phyloP scores from a whole-genome alignment of 371 early-diverging fungal species.

The Nematocida sp. region DNA sequence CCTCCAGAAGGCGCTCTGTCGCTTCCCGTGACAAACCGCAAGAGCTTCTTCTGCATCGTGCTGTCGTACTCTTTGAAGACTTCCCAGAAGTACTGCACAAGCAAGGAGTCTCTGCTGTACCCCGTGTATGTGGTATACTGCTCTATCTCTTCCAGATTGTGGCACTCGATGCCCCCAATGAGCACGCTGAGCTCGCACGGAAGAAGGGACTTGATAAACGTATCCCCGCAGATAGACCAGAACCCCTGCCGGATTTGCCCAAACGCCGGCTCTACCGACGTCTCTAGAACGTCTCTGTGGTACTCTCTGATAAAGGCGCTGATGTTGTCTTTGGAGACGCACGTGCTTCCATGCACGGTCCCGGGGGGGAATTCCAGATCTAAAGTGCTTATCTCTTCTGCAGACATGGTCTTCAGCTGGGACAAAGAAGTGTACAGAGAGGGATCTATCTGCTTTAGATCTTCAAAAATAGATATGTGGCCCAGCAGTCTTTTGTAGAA shows the following conservation, averaged over 20 bases:
- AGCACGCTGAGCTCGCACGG: conserved; percentile 86
- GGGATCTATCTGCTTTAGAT: conserved; percentile 68
- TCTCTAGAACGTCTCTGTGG: conserved; percentile 70
- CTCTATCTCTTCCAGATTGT: conserved; percentile 77
- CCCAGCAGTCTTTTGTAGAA: conserved; percentile 75
- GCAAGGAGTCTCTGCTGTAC: conserved; percentile 68
- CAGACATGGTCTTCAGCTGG: conserved; percentile 62
- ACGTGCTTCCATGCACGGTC: conserved; percentile 30
- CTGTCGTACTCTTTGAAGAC: conserved; percentile 74
- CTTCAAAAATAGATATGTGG: conserved; percentile 67
- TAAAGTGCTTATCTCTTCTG: conserved; percentile 75
- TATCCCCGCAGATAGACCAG: conserved; percentile 71
- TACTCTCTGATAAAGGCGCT: conserved; percentile 71
- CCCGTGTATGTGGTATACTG: conserved; percentile 70
- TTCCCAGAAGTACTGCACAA: conserved; percentile 75
- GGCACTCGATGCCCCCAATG: conserved; percentile 78
- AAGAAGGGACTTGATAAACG: conserved; percentile 51
- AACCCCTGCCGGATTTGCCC: conserved; percentile 79
- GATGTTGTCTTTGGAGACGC: conserved; percentile 69
- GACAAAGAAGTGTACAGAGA: conserved; percentile 63
- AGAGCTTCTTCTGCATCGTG: conserved; percentile 74
- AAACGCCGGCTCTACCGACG: conserved; percentile 67
- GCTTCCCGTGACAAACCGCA: conserved; percentile 90
- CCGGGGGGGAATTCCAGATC: conserved; percentile 56
- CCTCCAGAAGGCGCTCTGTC: conserved; percentile 90